Conservation (phyloP, 2,329 filamentous ascomycete species). For the Epichloe hybrida region DNA sequence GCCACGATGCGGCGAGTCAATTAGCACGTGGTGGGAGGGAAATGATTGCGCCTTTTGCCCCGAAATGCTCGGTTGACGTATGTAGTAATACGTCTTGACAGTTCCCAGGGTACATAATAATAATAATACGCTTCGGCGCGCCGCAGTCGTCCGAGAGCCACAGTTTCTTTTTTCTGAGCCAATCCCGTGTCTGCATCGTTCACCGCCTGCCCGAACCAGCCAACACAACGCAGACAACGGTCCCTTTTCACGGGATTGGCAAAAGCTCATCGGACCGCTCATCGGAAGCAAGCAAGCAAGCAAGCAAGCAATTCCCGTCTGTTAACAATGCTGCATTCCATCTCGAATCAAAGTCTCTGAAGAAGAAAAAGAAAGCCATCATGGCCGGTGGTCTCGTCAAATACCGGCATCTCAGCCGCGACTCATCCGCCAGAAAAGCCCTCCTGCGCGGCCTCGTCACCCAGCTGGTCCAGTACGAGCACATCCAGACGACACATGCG, state of each 20-base stretch:
- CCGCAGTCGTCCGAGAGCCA: slow-evolving; percentile 2
- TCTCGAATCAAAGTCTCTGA: background rate
- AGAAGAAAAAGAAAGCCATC: slow-evolving; percentile 7
- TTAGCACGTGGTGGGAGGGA: background rate
- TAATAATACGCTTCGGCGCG: background rate
- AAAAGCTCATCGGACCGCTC: background rate
- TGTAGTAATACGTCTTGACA: slow-evolving; percentile 1
- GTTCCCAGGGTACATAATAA: background rate
- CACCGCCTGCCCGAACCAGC: slow-evolving; percentile 5
- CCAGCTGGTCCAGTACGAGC: slow-evolving; percentile 83
- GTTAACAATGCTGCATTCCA: background rate
- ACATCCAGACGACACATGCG: slow-evolving; percentile 86
- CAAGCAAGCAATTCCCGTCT: background rate
- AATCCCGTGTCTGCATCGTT: background rate
- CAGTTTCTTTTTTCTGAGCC: slow-evolving; percentile 2
- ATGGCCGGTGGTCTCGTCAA: slow-evolving; percentile 84
- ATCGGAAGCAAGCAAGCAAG: background rate
- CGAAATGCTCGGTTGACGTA: slow-evolving; percentile 7
- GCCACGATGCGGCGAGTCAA: slow-evolving; percentile 8
- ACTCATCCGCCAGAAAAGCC: slow-evolving; percentile 77
- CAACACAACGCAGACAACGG: background rate
- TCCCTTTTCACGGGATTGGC: background rate
- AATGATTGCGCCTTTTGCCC: background rate
- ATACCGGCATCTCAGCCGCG: slow-evolving; percentile 78
- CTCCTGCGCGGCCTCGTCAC: slow-evolving; percentile 93